Conservation (phyloP, 2,329 filamentous ascomycete genomes). For the Aspergillus sp. region DNA sequence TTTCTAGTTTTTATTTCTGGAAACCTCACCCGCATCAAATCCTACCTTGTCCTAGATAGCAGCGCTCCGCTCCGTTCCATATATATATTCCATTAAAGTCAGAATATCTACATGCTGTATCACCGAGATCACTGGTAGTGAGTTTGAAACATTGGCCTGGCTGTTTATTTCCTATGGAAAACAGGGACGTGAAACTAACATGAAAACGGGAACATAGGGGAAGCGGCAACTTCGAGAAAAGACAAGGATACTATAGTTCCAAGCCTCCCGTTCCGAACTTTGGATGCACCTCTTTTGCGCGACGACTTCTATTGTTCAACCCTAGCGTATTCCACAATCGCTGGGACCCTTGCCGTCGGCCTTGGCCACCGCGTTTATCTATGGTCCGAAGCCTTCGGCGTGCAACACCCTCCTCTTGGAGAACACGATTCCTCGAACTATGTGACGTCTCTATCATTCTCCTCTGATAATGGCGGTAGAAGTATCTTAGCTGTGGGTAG, state of each 20-base stretch:
- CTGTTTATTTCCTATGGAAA: not conserved
- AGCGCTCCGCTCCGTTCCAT: not conserved
- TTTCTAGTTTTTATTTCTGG: constrained; percentile 4
- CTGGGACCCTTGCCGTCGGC: constrained; percentile 78
- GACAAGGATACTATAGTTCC: constrained; percentile 55
- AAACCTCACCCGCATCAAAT: too few species aligned
- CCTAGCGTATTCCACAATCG: constrained; percentile 76
- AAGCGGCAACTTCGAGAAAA: constrained; percentile 16
- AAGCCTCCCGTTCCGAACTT: constrained; percentile 75
- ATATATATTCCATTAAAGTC: not conserved
- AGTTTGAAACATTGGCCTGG: not conserved
- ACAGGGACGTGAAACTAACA: not conserved
- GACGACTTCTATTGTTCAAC: constrained; percentile 96
- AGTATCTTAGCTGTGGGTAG: constrained; percentile 83
- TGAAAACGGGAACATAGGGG: constrained; percentile 18
- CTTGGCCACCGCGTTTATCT: constrained; percentile 77
- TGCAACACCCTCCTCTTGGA: constrained; percentile 59
- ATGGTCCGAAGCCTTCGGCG: constrained; percentile 78
- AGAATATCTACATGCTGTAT: not conserved
- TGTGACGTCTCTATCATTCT: constrained; percentile 87
- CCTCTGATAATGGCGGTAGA: constrained; percentile 71
- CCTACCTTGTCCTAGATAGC: not conserved
- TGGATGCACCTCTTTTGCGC: constrained; percentile 84
- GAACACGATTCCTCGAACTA: constrained; percentile 51
- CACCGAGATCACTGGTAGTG: not conserved